These are phyloP conservation scores for Aureobasidium sp. DNA, from an alignment of 2,329 filamentous ascomycete genomes.

Conservation along the genomic window DNA sequence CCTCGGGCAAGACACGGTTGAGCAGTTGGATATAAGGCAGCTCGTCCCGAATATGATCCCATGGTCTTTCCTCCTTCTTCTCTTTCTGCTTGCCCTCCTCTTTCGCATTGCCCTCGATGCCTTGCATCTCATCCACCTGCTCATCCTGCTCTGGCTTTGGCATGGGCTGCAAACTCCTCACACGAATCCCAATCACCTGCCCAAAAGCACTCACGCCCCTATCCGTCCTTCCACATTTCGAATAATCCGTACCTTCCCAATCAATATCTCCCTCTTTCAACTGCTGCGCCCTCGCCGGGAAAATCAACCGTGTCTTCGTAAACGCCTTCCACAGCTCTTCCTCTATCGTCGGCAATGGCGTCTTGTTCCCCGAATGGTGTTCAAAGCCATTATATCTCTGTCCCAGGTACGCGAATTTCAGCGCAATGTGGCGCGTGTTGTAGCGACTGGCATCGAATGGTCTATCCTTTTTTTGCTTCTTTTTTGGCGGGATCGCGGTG, in stretches of 20 bases:
- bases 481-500: constrained; percentile 12
- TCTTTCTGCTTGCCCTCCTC: constrained; percentile 14
- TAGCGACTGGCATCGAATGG: constrained; percentile 75
- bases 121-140: constrained; percentile 18
- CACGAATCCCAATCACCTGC: constrained; percentile 78
- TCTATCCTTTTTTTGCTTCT: constrained; percentile 33
- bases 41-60: constrained; percentile 70
- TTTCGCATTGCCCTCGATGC: constrained; percentile 14
- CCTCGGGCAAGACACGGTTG: constrained; percentile 79
- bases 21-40: constrained; percentile 75
- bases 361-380: constrained; percentile 64
- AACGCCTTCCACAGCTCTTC: constrained; percentile 91
- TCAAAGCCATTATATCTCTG: constrained; percentile 91
- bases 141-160: constrained; percentile 18
- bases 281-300: constrained; percentile 45
- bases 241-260: constrained; percentile 82
- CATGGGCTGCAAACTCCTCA: constrained; percentile 68
- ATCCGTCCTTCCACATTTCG: constrained; percentile 91
- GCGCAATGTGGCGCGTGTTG: constrained; percentile 72
- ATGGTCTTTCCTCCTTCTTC: constrained; percentile 28
- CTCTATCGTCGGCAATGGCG: constrained; percentile 74
- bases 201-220: constrained; percentile 93
- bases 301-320: constrained; percentile 73
- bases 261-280: constrained; percentile 50
- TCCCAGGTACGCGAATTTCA: constrained; percentile 92